phyloP scores from a whole-genome alignment of 371 early-diverging fungal genomes.

The Mortierella sp. region DNA sequence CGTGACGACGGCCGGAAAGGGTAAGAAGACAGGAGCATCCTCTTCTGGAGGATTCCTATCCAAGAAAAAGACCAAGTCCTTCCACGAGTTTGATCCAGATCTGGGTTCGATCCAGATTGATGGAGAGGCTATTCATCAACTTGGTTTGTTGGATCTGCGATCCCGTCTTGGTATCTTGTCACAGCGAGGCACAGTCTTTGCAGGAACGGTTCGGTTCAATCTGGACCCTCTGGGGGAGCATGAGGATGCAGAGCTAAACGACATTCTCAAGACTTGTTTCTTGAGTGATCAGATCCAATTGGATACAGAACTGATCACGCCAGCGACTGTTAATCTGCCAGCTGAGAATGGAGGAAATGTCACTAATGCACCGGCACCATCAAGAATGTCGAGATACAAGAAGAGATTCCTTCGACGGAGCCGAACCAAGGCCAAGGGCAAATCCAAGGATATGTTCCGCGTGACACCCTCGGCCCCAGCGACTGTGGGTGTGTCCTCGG shows the following conservation, averaged over 20 bases:
- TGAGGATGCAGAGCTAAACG: slow-evolving; percentile 48
- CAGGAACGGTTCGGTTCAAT: slow-evolving; percentile 51
- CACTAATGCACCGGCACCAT: not conserved
- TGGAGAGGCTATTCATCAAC: slow-evolving; percentile 33
- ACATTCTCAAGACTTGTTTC: slow-evolving; percentile 36
- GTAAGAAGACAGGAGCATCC: not conserved
- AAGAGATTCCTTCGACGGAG: slow-evolving; percentile 30
- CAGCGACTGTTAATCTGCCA: slow-evolving; percentile 32
- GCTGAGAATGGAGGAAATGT: not conserved
- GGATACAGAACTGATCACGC: slow-evolving; percentile 45
- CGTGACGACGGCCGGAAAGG: not conserved
- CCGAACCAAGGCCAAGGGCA: slow-evolving; percentile 16
- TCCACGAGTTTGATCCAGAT: slow-evolving; percentile 6
- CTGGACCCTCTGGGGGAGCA: slow-evolving; percentile 44
- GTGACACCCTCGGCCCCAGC: slow-evolving; percentile 15
- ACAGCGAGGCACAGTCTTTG: slow-evolving; percentile 46
- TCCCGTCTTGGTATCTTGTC: slow-evolving; percentile 33
- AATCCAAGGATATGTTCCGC: slow-evolving; percentile 15
- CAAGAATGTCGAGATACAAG: slow-evolving; percentile 23
- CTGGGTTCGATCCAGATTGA: slow-evolving; percentile 40
- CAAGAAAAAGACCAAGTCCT: slow-evolving; percentile 9
- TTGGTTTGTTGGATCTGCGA: slow-evolving; percentile 34
- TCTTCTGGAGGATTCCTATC: slow-evolving; percentile 13
- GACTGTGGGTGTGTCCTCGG: slow-evolving; percentile 24
- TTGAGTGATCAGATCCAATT: slow-evolving; percentile 39